A percentile compares a stretch with the other conserved stretches of the same genome.
Conservation (phyloP, 805 yeast species). For the Zygosaccharomyces kombuchaensis region DNA sequence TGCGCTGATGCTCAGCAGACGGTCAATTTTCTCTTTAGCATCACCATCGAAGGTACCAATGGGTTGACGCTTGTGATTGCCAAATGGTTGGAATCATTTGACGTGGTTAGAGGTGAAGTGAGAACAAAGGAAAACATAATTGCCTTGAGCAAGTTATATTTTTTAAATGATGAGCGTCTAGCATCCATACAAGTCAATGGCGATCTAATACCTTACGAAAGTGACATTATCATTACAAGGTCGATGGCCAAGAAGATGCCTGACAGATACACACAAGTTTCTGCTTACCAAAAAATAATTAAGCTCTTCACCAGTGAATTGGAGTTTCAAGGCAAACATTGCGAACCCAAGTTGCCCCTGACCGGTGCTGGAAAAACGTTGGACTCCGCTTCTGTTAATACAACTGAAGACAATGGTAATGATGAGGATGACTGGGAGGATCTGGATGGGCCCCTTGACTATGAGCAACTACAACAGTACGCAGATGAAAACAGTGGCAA, state of each 20-base stretch:
- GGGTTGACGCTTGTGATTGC: constrained; percentile 59
- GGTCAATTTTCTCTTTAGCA: constrained; percentile 52
- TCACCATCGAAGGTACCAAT: constrained; percentile 33
- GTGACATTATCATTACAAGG: constrained; percentile 72
- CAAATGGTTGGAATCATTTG: constrained; percentile 82
- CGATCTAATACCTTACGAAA: constrained; percentile 57
- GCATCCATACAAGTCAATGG: constrained; percentile 62
- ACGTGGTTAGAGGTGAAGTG: constrained; percentile 72
- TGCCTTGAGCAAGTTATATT: constrained; percentile 66
- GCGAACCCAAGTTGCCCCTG: constrained; percentile 27
- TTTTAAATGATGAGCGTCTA: constrained; percentile 52
- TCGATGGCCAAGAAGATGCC: constrained; percentile 73
- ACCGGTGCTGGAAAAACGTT: constrained; percentile 32
- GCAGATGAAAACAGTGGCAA: constrained; percentile 32
- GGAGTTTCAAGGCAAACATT: constrained; percentile 54
- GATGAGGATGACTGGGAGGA: constrained; percentile 71
- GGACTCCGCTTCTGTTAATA: constrained; percentile 3
- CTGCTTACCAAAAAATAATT: constrained; percentile 68
- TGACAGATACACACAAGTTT: constrained; percentile 55
- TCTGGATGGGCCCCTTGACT: constrained; percentile 63
- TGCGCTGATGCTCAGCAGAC: constrained; percentile 58
- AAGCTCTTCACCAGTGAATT: constrained; percentile 69
- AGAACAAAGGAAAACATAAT: constrained; percentile 60
- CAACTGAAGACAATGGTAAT: constrained; percentile 23
- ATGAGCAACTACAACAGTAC: constrained; percentile 57